These are phyloP conservation scores for Fennellomyces sp. DNA, from an alignment of 371 early-diverging fungal genomes.

Conservation along the genomic window DNA sequence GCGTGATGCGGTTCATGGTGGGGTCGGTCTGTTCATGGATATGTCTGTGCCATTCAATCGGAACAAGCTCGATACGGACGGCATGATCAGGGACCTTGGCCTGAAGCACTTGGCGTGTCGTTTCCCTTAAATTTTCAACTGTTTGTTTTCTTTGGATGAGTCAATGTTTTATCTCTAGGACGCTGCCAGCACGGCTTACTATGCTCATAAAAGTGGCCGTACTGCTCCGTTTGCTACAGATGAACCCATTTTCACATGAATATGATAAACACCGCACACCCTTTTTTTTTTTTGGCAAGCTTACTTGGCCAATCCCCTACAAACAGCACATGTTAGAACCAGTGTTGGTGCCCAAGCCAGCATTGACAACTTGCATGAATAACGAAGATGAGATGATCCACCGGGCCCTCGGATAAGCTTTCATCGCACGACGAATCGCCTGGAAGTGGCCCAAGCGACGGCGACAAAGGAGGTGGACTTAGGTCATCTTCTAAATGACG, in stretches of 20 bases:
- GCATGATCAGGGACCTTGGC: conserved; percentile 56
- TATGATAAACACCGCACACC: neutral
- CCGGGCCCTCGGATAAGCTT: conserved; percentile 27
- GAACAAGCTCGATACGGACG: conserved; percentile 54
- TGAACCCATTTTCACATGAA: neutral
- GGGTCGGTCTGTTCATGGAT: conserved; percentile 60
- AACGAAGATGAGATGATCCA: conserved; percentile 58
- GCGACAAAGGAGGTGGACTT: conserved; percentile 6
- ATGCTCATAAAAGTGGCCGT: conserved; percentile 61
- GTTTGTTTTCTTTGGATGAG: neutral
- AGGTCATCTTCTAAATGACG: conserved; percentile 12
- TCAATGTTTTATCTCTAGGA: too few species aligned
- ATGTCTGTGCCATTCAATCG: conserved; percentile 56
- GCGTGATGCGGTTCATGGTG: conserved; percentile 54
- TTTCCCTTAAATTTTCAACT: conserved; percentile 59
- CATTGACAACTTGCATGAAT: conserved; percentile 65
- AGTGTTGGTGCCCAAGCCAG: too few species aligned
- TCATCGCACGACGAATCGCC: conserved; percentile 16
- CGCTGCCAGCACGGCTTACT: conserved; percentile 20
- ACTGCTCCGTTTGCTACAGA: conserved; percentile 58
- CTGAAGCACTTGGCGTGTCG: conserved; percentile 53
- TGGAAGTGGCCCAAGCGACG: conserved; percentile 9
- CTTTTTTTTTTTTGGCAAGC: neutral
- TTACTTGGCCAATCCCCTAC: conserved; percentile 69
- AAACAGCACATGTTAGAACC: too few species aligned